Evolutionary conservation across 495 filamentous ascomycete genomes (phyloP).

Genomic region (Neurospora sp.): DNA sequence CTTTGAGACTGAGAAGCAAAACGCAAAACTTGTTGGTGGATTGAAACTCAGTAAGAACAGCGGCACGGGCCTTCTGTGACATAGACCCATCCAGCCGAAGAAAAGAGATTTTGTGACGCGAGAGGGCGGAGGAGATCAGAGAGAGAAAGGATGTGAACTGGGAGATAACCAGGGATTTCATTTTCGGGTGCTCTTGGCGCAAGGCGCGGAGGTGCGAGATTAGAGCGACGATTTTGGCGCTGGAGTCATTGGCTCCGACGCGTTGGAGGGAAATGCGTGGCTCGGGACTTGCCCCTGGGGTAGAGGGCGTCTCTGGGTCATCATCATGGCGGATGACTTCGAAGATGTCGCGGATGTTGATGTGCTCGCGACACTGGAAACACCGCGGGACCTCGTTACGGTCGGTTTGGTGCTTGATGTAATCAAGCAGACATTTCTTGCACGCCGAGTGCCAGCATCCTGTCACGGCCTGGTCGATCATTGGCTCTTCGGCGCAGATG

Average conservation of each 20-base stretch:
- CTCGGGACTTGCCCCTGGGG: constrained; percentile 10
- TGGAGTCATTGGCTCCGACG: constrained; percentile 60
- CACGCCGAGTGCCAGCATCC: constrained; percentile 96
- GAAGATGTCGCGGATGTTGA: constrained; percentile 79
- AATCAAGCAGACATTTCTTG: constrained; percentile 79
- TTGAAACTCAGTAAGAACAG: constrained; percentile 63
- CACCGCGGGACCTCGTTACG: constrained; percentile 67
- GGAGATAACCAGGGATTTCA: constrained; percentile 90
- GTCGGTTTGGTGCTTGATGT: constrained; percentile 74
- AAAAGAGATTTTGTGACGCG: constrained; percentile 59
- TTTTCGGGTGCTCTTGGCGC: constrained; percentile 47
- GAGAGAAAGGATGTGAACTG: constrained; percentile 97
- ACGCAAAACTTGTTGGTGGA: constrained; percentile 44
- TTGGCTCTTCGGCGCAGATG: constrained; percentile 88
- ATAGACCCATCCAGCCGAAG: constrained; percentile 88
- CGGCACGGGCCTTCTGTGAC: constrained; percentile 71
- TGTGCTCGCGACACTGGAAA: constrained; percentile 76
- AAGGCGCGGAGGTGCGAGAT: constrained; percentile 62
- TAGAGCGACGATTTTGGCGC: constrained; percentile 76
- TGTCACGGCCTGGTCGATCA: constrained; percentile 86
- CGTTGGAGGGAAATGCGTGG: constrained; percentile 73
- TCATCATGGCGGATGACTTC: constrained; percentile 62
- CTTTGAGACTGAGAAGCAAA: constrained; percentile 74
- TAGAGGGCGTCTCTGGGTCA: constrained; percentile 21
- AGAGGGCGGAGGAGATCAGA: constrained; percentile 71